Conservation (phyloP, 2,329 filamentous ascomycete species). For the Fusarium sp. region DNA sequence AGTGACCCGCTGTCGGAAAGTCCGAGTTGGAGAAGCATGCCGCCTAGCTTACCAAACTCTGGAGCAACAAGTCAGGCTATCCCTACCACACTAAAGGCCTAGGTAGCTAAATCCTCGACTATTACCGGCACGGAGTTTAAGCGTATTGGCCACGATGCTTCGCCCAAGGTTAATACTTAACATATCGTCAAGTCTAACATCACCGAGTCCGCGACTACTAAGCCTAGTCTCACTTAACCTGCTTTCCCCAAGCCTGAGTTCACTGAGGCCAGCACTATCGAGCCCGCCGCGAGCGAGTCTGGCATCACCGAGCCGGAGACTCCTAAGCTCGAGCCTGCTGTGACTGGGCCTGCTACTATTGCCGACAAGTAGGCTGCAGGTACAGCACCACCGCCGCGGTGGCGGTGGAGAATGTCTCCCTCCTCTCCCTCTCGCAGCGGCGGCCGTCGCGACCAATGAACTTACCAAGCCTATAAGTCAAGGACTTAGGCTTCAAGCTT, state of each 20-base stretch:
- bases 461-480: too few species aligned
- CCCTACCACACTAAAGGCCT: slow-evolving; percentile 17
- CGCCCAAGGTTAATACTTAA: not conserved
- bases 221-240: too few species aligned
- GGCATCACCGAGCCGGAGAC: not conserved
- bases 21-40: not conserved
- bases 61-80: slow-evolving; percentile 20
- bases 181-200: not conserved
- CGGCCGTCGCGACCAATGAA: too few species aligned
- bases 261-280: not conserved
- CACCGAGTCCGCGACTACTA: not conserved
- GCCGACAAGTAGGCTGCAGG: not conserved
- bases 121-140: not conserved
- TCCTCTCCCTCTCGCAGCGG: too few species aligned
- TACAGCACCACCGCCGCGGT: too few species aligned
- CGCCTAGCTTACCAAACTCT: slow-evolving; percentile 3
- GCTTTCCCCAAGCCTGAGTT: not conserved
- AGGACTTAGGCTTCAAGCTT: too few species aligned
- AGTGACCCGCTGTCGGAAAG: slow-evolving; percentile 4
- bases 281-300: not conserved
- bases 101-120: not conserved
- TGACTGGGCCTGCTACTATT: not conserved
- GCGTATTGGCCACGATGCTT: not conserved
- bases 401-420: too few species aligned
- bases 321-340: not conserved